phyloP scores from a whole-genome alignment of 2,329 filamentous ascomycete species.

The Alternaria novae-zelandiae region DNA sequence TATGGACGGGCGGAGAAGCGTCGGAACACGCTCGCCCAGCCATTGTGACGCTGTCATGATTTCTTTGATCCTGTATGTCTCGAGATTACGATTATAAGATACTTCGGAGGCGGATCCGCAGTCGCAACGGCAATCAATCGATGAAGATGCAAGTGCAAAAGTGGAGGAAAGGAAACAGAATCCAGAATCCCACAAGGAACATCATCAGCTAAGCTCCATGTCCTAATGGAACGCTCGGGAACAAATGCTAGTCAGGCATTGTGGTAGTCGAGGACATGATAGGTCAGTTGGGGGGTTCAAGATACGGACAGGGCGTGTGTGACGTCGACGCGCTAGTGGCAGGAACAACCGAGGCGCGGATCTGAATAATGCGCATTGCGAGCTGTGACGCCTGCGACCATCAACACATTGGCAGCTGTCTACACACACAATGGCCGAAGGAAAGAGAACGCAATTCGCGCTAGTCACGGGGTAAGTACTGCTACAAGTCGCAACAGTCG shows the following conservation, averaged over 20 bases:
- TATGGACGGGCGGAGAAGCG: constrained; percentile 37
- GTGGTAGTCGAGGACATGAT: neutral
- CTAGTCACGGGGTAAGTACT: constrained; percentile 47
- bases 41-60: constrained; percentile 20
- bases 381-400: neutral
- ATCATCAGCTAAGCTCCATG: neutral
- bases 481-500: neutral
- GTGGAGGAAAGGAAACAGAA: neutral
- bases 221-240: neutral
- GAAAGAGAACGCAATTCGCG: constrained; percentile 34
- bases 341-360: neutral
- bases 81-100: neutral
- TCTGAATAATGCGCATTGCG: neutral
- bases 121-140: neutral
- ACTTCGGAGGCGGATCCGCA: neutral
- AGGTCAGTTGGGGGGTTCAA: neutral
- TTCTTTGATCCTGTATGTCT: neutral
- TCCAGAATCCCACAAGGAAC: neutral
- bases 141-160: neutral
- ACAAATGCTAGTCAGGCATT: neutral
- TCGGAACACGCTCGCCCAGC: constrained; percentile 28
- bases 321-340: constrained; percentile 9
- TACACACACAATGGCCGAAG: constrained; percentile 17
- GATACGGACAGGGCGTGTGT: neutral
- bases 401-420: neutral